Evolutionary conservation across 495 filamentous ascomycete genomes (phyloP), one percentile per base, ranked within the genome.

Genomic region (Endocarpon pusillum): DNA sequence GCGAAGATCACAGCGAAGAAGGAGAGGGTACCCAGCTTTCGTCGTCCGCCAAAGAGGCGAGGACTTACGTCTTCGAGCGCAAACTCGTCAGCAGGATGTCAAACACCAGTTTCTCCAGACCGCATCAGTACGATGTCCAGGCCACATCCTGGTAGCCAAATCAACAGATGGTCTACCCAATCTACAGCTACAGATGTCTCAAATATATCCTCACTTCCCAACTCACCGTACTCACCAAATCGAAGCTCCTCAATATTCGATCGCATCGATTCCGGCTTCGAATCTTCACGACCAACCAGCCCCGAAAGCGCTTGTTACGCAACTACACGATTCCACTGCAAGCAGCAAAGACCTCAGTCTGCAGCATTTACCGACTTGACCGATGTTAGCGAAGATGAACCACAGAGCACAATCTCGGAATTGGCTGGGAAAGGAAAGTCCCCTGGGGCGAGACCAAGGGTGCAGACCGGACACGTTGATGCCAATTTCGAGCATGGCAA

Each of bases 201-300:
- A 17, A 31, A n/a, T 17, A 7, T 31, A 14, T 83, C 81, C 7
- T 87, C 86, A 0, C 57, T 74, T n/a, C 73, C 84, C 3, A 84
- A 72, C 46, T 93, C 86, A 2, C 86, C 87, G 3, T 66, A 66
- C 17, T 87, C 83, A 2, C 72, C 64, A 11, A 75, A 73, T 46
- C 68, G 75, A 10, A 72, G 72, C 15, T 78, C 81, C 5, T 77
- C 71, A 0, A 57, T 94, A 28, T 94, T 92, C 44, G 86, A 94
- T 44, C 62, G 71, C 4, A 50, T 61, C 15, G 64, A 73, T 36
- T 58, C 66, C 29, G 53, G 52, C 6, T 48, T 58, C 15, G 68
- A 73, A 32, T 70, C 61, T 42, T 84, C 68, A 12, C 68, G 66
- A 33, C 78, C 84, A 1, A 78, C 71, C 0, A 91, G 81, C 18